Evolutionary conservation across 306 rosid species (phyloP), one percentile per base, ranked within the genome.

Genomic region (Rosa lucieae): DNA sequence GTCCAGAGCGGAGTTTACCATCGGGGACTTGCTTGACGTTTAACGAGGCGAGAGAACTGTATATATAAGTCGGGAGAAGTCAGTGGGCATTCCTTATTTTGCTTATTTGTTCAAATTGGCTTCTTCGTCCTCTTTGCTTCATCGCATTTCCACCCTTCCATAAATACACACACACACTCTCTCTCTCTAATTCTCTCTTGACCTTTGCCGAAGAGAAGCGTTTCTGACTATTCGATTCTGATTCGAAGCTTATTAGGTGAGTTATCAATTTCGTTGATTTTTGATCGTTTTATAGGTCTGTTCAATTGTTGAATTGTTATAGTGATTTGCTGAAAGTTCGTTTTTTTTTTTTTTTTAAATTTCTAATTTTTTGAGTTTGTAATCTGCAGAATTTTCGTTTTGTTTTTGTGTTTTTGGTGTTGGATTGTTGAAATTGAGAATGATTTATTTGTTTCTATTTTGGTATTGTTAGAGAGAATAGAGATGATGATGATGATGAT

Each of bases 51-150:
- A 80, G 72, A 2, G 37, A 84, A 91, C 84, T 77, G 79, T 88
- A 85, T 89, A 85, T 89, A 85, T 83, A 85, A 43, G 70, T 81
- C 76, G 67, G 79, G 73, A 69, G 77, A 75, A 80, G 80, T 53
- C 67, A 82, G 26, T 58, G 35, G 73, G 49, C n/a, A 10, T 62
- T 42, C 42, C 40, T 77, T 49, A 78, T 74, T 74, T 77, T n/a
- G 76, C 65, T 75, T 26, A 81, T 65, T 39, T 70, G 80, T 76
- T 66, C 84, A 83, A 79, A 70, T 79, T 79, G 21, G 84, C 89
- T 79, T 80, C 85, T 1, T 83, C 83, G 51, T 87, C 91, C 13
- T 67, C 63, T 53, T 55, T 18, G 6, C 47, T 1, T 32, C 88
- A 55, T 70, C 49, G 76, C 89, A 51, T 84, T 79, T 35, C 26